Evolutionary conservation across 2,329 filamentous ascomycete species (phyloP).

Genomic region (Colletotrichum somersetense): DNA sequence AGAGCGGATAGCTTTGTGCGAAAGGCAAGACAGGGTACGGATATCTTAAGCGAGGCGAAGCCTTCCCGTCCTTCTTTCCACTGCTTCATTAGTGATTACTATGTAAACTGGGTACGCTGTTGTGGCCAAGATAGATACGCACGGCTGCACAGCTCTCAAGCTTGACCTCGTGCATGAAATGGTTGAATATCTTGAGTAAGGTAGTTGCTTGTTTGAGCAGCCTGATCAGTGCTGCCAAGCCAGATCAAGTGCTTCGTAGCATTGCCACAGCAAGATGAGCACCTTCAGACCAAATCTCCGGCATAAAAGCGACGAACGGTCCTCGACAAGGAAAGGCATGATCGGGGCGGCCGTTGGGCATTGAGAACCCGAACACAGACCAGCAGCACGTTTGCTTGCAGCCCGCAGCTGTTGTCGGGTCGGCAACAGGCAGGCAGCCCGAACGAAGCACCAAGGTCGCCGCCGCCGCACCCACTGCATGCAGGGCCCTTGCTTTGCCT

Average conservation of each 20-base stretch:
- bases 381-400: conserved; percentile 21
- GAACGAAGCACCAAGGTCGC: conserved; percentile 21
- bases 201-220: conserved; percentile 12
- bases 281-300: conserved; percentile 35
- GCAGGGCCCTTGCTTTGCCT: conserved; percentile 34
- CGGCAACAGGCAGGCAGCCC: conserved; percentile 34
- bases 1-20: conserved; percentile 23
- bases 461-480: conserved; percentile 9
- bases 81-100: neutral
- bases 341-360: conserved; percentile 27
- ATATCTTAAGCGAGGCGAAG: conserved; percentile 15
- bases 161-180: conserved; percentile 8
- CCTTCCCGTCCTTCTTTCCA: conserved; percentile 10
- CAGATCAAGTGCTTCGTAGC: conserved; percentile 21
- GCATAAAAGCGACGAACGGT: conserved; percentile 35
- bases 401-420: conserved; percentile 16
- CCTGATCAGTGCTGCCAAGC: conserved; percentile 4
- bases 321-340: conserved; percentile 35
- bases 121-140: neutral
- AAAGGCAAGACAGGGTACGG: conserved; percentile 7
- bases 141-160: neutral
- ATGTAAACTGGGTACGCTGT: neutral
- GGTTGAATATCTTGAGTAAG: neutral
- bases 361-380: conserved; percentile 26
- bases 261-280: conserved; percentile 27